Base-by-base conservation (phyloP, 1,284 basidiomycete genomes). In the Cutaneotrichosporon mucoides region DNA sequence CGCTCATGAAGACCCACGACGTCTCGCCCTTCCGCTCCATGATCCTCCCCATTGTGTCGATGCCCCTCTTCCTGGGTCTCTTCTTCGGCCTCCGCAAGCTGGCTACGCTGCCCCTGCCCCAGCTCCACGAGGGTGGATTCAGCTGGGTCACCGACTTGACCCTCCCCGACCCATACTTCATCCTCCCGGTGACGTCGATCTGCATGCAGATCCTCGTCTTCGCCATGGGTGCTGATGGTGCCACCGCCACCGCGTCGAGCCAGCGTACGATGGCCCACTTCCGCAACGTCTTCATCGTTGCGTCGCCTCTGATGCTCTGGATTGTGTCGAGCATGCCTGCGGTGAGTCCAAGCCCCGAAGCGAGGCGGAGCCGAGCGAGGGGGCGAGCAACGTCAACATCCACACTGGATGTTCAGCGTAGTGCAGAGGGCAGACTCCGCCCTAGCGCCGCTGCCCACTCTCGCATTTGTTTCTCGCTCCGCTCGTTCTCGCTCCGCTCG, bases 21-120 rank as follows among this genome's bases (percentile, higher is more conserved):
- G 86, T 91, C 55, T 85, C 82, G 64, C 82, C 90, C 43, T 67
- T 82, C 49, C 81, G 82, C 43, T 81, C 86, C 62, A 68, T 89
- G 33, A 67, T 85, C 10, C 80, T 84, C 52, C 86, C 88, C 6
- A 72, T 91, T 56, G 68, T 87, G 3, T 92, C 96, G 73, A 78
- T 92, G 45, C 86, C 91, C 0, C 81, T 93, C 50, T 89, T 90
- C 64, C 79, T 97, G 51, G 86, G 87, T 35, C 82, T 92, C 80
- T 99, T 97, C 83, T 87, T 93, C 66, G 92, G 86, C 12, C 76
- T 97, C 50, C 85, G 86, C 73, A 80, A 80, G 42, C 83, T 98
- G 79, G 88, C 88, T 59, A 80, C 82, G 51, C 76, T 86, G 33
- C 90, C 89, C 0, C 72, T 95, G 36, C 81, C 83, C 47, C 88